A percentile compares a stretch with the other conserved stretches of the same genome.
These are phyloP conservation scores for Ulvella scutata DNA, from an alignment of 139 green algal species.

Conservation along the genomic window DNA sequence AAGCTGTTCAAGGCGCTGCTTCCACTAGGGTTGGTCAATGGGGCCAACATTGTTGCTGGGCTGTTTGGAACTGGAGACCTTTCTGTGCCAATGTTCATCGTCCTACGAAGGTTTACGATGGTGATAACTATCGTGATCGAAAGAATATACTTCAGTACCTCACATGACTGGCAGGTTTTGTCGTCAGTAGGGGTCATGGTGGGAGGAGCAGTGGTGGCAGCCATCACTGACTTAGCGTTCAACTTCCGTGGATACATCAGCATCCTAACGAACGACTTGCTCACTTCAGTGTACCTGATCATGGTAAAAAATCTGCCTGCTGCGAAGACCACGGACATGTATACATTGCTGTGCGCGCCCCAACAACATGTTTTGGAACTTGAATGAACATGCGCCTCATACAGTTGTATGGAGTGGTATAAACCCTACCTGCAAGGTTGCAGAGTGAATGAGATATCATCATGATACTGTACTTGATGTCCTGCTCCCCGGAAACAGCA, in stretches of 20 bases:
- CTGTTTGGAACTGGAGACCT: constrained; percentile 46
- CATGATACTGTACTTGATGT: too few species aligned
- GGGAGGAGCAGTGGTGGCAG: constrained; percentile 38
- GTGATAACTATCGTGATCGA: constrained; percentile 51
- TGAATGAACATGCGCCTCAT: too few species aligned
- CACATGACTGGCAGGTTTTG: constrained; percentile 22
- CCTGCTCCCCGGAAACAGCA: too few species aligned
- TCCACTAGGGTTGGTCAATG: constrained; percentile 45
- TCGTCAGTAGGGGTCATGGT: neutral
- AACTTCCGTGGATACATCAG: constrained; percentile 36
- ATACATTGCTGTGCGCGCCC: neutral
- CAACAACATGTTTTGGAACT: too few species aligned
- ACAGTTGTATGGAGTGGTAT: too few species aligned
- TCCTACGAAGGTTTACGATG: constrained; percentile 49
- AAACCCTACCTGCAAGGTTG: too few species aligned
- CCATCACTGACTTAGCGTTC: constrained; percentile 46
- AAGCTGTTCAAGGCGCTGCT: constrained; percentile 9
- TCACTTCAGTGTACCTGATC: constrained; percentile 47
- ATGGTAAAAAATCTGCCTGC: constrained; percentile 49
- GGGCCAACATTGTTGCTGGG: constrained; percentile 42
- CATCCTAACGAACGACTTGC: constrained; percentile 45
- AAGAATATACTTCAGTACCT: constrained; percentile 30
- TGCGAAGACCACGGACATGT: constrained; percentile 9
- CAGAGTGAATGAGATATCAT: too few species aligned
- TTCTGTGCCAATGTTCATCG: constrained; percentile 65